Base-by-base conservation (phyloP, 306 rosid species). In the Quercus parvula region DNA sequence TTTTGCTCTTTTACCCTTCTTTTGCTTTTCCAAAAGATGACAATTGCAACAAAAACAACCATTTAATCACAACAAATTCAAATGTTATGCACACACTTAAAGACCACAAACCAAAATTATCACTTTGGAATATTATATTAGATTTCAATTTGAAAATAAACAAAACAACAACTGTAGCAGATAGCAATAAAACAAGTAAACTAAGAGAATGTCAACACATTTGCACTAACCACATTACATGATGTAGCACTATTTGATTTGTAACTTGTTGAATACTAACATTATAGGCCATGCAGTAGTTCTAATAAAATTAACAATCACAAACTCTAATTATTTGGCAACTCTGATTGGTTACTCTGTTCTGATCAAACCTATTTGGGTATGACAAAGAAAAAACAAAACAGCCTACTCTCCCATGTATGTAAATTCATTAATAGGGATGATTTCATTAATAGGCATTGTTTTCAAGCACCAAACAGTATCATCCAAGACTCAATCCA, bases 11-110 rank as follows among this genome's bases (percentile, higher is more conserved):
- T 96, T 86, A 84, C 71, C 88, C 82, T 92, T 82, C 98, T 91
- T 89, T 87, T 90, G 78, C 86, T 89, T 81, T 90, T 90, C 99
- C 99, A 96, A 9, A 93, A 3, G 96, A 87, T 52, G 97, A 88
- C 76, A 96, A 81, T 98, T 95, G 81, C 83, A 84, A 71, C 71
- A 75, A 44, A 73, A 81, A 80, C 74, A 51, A 9, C n/a, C 6
- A 27, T 31, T 69, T 74, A 41, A 22, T 63, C 71, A 27, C 17
- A 70, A 59, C 54, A 82, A 8, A 19, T 71, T 14, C 2, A 62
- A 56, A 55, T 73, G 12, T 20, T 58, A 81, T 17, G 24, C 35
- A 57, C 35, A 17, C 24, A 13, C 38, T 25, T 25, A 54, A 78
- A 74, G 13, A 17, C 44, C 33, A 27, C 19, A 35, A 46, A 25